phyloP scores from a whole-genome alignment of 352 stramenopile genomes.

The Phytophthora tubulina region DNA sequence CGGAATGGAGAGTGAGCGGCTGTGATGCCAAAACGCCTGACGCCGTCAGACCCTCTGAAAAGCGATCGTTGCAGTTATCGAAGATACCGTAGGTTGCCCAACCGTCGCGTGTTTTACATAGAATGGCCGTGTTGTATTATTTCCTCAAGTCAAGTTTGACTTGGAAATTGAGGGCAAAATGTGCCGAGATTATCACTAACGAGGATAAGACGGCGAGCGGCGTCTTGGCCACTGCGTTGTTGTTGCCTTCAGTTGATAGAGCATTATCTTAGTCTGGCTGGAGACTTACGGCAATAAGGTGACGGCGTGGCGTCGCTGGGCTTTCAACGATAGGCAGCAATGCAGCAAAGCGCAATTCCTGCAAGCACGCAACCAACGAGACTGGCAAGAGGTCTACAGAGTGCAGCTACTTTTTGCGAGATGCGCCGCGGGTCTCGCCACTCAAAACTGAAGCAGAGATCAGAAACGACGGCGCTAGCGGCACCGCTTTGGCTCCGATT shows the following conservation, averaged over 20 bases:
- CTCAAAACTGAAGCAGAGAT: constrained; percentile 29
- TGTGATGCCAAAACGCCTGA: constrained; percentile 14
- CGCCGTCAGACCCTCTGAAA: constrained; percentile 28
- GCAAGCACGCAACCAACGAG: constrained; percentile 11
- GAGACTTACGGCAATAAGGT: constrained; percentile 2
- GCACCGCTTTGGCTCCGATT: constrained; percentile 7
- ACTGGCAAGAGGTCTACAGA: background rate
- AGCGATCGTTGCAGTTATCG: constrained; percentile 27
- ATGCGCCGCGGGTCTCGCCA: constrained; percentile 6
- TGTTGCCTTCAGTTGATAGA: too few species aligned
- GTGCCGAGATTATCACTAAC: constrained; percentile 17
- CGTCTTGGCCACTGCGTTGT: too few species aligned
- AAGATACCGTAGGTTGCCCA: constrained; percentile 33
- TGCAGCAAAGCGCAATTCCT: constrained; percentile 20
- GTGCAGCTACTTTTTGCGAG: background rate
- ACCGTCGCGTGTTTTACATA: constrained; percentile 29
- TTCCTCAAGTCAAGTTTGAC: background rate
- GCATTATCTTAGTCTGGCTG: background rate
- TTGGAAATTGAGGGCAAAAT: constrained; percentile 7
- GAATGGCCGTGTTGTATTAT: background rate
- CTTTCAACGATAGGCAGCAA: constrained; percentile 6
- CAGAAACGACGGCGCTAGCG: constrained; percentile 13
- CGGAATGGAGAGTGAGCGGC: constrained; percentile 41
- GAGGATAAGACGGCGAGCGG: background rate
- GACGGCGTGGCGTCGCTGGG: background rate